Base-by-base conservation (phyloP, 495 filamentous ascomycete species). In the Podospora bellae-mahoneyi region DNA sequence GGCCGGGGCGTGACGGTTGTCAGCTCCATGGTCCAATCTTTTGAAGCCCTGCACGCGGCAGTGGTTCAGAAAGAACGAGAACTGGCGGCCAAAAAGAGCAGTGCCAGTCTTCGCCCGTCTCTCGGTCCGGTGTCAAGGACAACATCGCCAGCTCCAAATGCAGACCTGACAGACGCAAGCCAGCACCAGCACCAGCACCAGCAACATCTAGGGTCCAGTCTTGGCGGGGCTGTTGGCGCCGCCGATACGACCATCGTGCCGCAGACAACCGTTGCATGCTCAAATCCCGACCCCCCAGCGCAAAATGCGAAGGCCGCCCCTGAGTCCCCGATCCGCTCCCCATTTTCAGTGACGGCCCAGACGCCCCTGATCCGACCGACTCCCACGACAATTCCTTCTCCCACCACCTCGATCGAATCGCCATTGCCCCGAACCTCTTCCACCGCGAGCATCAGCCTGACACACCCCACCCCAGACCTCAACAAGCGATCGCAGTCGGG, bases 401-500 rank as follows among this genome's bases (percentile, higher is more conserved):
- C 68, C 66, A 44, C 75, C 27, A 74, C 65, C 26, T 71, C 75
- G 63, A 73, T 74, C 63, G 70, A 77, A 66, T 76, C 84, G 34
- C 82, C 86, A 30, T 82, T 88, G 70, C 78, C 89, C 57, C 87
- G 85, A 60, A 89, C 87, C 19, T 85, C 86, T 34, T 89, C 88
- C 65, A 79, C 76, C 34, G 80, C 82, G 30, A 84, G 86, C 55
- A 76, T 88, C 32, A 81, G 84, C 64, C 83, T 94, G 64, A 87
- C 84, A 68, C 91, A 95, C 76, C 92, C 92, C 20, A 90, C 84
- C 4, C 91, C 92, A 23, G 92, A 93, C 78, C 79, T 90, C 53
- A 89, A 90, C 73, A 86, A 87, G 56, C 79, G 91, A 57, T 90
- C 88, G 23, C 79, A 91, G 57, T 90, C 92, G 72, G 89, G 90